Evolutionary conservation across 306 rosid species (phyloP), one percentile per base, ranked within the genome.

Genomic region (Pyrus betulifolia): DNA sequence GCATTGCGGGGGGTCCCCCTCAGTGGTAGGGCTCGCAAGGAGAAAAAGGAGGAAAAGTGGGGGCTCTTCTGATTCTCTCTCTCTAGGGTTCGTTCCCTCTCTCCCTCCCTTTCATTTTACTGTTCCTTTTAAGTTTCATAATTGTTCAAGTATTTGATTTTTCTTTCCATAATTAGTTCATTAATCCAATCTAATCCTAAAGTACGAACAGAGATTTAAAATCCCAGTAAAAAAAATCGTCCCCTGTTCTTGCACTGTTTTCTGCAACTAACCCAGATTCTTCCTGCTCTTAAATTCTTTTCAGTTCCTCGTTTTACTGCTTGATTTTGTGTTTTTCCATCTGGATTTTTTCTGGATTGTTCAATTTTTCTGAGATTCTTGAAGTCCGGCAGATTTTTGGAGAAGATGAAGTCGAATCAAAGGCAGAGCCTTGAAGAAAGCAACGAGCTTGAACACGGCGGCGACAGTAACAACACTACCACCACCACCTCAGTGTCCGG

Each of bases 31-130:
- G 80, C 25, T 66, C 23, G 60, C 79, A 28, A 55, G 42, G 65
- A 5, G 55, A 5, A 33, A 30, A 33, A 46, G 27, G n/a, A 74
- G 87, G 82, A 85, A 80, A 87, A 85, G 96, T 89, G 98, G 93
- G 93, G 90, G 67, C 78, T 64, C 52, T 5, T 10, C 74, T 77
- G 60, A 33, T 70, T 3, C 76, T 4, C 76, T 3, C 76, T 81
- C 44, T 85, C 81, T 86, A 88, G 95, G 96, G 91, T 89, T 90
- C 81, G 91, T 77, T 81, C 78, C 21, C 55, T 74, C 80, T 74
- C 87, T 40, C 76, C 64, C 74, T 23, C 22, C 67, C 80, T 70
- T 80, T 63, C 27, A 6, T 31, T 45, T 52, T 8, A 3, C 14
- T 64, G 65, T 23, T 14, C 0, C 60, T 70, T 65, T 22, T 3